phyloP scores from a whole-genome alignment of 1,284 basidiomycete genomes.

The Chalciporus piperatoides region DNA sequence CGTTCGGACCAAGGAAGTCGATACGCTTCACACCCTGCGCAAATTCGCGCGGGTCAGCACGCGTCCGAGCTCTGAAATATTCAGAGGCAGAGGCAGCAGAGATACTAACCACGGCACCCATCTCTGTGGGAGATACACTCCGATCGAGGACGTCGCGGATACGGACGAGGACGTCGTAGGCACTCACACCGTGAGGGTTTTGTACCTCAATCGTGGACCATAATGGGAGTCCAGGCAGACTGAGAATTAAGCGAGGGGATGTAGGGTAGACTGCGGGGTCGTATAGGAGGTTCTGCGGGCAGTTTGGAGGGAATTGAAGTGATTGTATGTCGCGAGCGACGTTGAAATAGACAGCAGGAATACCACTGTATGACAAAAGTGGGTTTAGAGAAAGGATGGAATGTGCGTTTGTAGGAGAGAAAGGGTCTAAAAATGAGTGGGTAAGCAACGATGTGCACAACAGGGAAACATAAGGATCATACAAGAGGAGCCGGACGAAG shows the following conservation, averaged over 20 bases:
- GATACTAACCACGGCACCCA: conserved; percentile 24
- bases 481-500: conserved; percentile 17
- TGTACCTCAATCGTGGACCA: conserved; percentile 32
- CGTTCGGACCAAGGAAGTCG: conserved; percentile 33
- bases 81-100: conserved; percentile 23
- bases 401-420: conserved; percentile 9
- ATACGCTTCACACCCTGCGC: conserved; percentile 33
- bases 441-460: conserved; percentile 2
- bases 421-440: conserved; percentile 8
- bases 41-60: conserved; percentile 33
- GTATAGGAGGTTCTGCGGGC: conserved; percentile 17
- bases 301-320: conserved; percentile 23
- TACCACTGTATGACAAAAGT: conserved; percentile 23
- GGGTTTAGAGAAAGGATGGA: conserved; percentile 27
- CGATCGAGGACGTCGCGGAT: conserved; percentile 29
- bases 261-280: conserved; percentile 25
- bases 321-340: conserved; percentile 25
- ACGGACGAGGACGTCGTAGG: conserved; percentile 26
- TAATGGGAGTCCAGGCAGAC: conserved; percentile 21
- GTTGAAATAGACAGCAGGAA: conserved; percentile 24
- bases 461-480: background rate
- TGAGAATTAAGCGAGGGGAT: conserved; percentile 18
- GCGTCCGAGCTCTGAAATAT: conserved; percentile 28
- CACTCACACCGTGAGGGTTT: conserved; percentile 29
- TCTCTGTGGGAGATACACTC: conserved; percentile 25